Conservation (phyloP, 352 stramenopile species). For the Globisporangium cylindrosporum region DNA sequence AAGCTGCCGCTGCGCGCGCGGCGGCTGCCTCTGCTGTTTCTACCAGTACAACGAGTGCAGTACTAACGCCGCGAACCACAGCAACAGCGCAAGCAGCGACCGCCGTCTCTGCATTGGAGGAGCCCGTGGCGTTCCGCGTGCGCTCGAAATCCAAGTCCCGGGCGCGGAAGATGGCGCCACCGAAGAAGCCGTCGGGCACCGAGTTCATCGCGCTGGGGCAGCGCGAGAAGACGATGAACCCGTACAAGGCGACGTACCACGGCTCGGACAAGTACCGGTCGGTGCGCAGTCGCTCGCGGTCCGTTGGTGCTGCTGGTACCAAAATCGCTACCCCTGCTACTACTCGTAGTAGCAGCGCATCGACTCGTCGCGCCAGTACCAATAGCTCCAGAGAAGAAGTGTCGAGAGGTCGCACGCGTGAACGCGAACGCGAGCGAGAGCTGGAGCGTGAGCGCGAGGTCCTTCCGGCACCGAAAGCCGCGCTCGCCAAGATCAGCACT, state of each 20-base stretch:
- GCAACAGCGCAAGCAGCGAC: background rate
- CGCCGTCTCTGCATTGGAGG: background rate
- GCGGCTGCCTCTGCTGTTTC: background rate
- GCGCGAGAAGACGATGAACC: slow-evolving; percentile 23
- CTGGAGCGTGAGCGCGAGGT: slow-evolving; percentile 11
- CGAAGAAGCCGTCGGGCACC: slow-evolving; percentile 26
- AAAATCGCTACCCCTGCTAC: background rate
- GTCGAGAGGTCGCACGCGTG: background rate
- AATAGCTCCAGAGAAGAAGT: background rate
- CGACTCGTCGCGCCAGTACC: background rate
- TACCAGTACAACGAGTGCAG: background rate
- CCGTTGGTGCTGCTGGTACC: background rate
- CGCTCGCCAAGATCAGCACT: slow-evolving; percentile 1
- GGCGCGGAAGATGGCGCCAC: slow-evolving; percentile 19
- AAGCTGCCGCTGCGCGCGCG: background rate
- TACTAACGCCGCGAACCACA: background rate
- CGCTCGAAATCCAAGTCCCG: slow-evolving; percentile 69
- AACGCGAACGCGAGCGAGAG: slow-evolving; percentile 8
- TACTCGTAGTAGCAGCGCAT: slow-evolving; percentile 1
- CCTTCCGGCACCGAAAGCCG: slow-evolving; percentile 12
- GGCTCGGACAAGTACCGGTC: slow-evolving; percentile 30
- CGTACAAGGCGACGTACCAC: slow-evolving; percentile 22
- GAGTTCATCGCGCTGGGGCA: slow-evolving; percentile 51
- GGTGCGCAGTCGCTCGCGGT: slow-evolving; percentile 29
- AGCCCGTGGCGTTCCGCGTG: slow-evolving; percentile 33